Conservation (phyloP, 352 stramenopile species). For the Halophytophthora polymorphica region DNA sequence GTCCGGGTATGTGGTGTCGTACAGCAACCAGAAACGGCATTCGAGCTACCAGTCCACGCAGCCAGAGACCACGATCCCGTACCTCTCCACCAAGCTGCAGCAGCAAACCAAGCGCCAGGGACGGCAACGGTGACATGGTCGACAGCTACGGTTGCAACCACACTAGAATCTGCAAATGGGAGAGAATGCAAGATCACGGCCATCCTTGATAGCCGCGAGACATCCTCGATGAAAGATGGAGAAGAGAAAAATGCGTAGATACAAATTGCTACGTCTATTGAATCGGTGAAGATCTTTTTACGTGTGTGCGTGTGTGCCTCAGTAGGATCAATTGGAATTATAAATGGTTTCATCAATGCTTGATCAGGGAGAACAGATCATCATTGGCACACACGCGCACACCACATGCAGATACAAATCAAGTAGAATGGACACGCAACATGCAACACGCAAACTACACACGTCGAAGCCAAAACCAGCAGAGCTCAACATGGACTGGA, state of each 20-base stretch:
- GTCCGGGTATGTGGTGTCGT: constrained; percentile 44
- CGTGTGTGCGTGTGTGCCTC: constrained; percentile 40
- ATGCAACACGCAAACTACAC: constrained; percentile 23
- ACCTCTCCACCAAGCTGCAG: constrained; percentile 31
- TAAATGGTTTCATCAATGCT: constrained; percentile 62
- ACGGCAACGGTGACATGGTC: constrained; percentile 4
- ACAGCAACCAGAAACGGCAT: constrained; percentile 51
- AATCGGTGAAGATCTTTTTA: constrained; percentile 8
- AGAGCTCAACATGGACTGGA: background rate
- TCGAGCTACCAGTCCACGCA: constrained; percentile 22
- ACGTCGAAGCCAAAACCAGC: background rate
- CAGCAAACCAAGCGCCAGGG: constrained; percentile 17
- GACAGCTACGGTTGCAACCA: no score
- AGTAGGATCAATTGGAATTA: constrained; percentile 90
- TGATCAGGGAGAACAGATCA: constrained; percentile 72
- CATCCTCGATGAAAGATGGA: background rate
- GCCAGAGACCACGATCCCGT: constrained; percentile 34
- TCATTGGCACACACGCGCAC: constrained; percentile 48
- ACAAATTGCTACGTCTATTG: background rate
- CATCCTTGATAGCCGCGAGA: background rate
- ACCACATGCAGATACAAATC: constrained; percentile 10
- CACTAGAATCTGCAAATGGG: no score
- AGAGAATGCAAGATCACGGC: no score
- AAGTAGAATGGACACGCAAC: background rate
- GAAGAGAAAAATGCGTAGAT: background rate